phyloP scores from a whole-genome alignment of 139 green algal species.

The Picochlorum costavermella region DNA sequence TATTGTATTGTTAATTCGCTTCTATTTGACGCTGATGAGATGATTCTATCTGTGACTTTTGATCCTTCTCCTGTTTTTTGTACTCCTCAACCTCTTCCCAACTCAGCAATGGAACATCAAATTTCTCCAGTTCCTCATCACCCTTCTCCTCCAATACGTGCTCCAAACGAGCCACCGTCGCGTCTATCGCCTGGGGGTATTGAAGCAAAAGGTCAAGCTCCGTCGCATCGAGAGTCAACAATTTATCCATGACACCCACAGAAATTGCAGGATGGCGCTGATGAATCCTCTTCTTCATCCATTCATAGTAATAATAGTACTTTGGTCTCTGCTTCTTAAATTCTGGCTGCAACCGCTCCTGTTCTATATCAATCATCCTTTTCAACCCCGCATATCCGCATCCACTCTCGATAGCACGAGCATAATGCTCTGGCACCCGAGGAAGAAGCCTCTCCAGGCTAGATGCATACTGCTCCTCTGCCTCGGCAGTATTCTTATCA shows the following conservation, averaged over 20 bases:
- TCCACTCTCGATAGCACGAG: conserved; percentile 3
- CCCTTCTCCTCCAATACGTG: conserved; percentile 26
- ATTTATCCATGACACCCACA: conserved; percentile 57
- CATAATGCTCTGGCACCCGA: conserved; percentile 27
- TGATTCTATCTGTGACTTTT: not conserved
- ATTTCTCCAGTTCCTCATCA: conserved; percentile 19
- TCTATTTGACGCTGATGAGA: not conserved
- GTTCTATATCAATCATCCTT: conserved; percentile 20
- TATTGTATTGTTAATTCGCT: not conserved
- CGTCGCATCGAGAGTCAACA: conserved; percentile 56
- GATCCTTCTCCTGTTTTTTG: conserved; percentile 6
- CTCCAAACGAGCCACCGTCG: conserved; percentile 39
- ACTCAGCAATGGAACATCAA: conserved; percentile 27
- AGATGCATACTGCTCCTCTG: not conserved
- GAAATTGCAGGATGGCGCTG: conserved; percentile 39
- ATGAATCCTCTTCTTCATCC: conserved; percentile 56
- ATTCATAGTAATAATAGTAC: conserved; percentile 71
- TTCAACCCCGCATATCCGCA: conserved; percentile 20
- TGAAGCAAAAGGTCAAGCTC: conserved; percentile 70
- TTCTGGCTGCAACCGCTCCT: conserved; percentile 32
- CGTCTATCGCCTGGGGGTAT: conserved; percentile 36
- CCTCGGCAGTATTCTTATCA: not conserved
- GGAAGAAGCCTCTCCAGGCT: conserved; percentile 25
- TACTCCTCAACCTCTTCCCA: conserved; percentile 49
- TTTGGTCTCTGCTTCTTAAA: conserved; percentile 44